Evolutionary conservation across 192 early-diverging fungal genomes (phyloP), one percentile per base, ranked within the genome.

Genomic region (Linnemannia elongata): DNA sequence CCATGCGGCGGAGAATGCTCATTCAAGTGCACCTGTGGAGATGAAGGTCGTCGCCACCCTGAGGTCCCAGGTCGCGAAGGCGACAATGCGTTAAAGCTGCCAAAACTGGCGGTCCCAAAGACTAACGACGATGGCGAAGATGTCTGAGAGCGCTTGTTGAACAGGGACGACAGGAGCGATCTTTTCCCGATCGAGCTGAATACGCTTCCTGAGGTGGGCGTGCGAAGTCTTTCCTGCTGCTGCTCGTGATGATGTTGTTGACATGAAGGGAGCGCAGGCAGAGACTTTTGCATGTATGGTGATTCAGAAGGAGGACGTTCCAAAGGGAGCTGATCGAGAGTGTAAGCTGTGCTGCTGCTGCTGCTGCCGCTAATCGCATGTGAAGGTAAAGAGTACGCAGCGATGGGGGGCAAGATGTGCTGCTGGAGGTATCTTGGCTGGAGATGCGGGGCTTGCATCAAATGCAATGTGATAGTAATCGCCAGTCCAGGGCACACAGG

Each of bases 381-480:
- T 33, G 42, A 2, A 12, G 20, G 72, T 9, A 20, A 73, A 73
- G 41, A 52, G 72, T 8, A 49, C 6, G 27, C 30, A 66, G 18
- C 12, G 27, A 33, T 18, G 22, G 30, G 57, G 10, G 30, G 57
- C 17, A 47, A 54, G 22, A 3, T 30, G 15, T n/a, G 57, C 13
- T 27, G 71, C 42, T 36, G 47, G 0, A 20, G 27, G 57, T 22
- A 75, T 15, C 77, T 60, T 9, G 82, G 82, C 33, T 70, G 39
- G 4, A 85, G 38, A 39, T 85, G 77, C 1, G 82, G 82, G 0
- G 82, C 77, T 38, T 85, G 82, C 82, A 85, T 85, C 12, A 85
- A 69, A n/a, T 85, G 82, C 39, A 79, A 20, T 13, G 82, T 85
- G 30, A 85, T 24, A 2, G 82, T 79, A 15, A 85, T 44, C 1